phyloP scores from a whole-genome alignment of 139 green algal species.

The Edaphochlamys debaryana region DNA sequence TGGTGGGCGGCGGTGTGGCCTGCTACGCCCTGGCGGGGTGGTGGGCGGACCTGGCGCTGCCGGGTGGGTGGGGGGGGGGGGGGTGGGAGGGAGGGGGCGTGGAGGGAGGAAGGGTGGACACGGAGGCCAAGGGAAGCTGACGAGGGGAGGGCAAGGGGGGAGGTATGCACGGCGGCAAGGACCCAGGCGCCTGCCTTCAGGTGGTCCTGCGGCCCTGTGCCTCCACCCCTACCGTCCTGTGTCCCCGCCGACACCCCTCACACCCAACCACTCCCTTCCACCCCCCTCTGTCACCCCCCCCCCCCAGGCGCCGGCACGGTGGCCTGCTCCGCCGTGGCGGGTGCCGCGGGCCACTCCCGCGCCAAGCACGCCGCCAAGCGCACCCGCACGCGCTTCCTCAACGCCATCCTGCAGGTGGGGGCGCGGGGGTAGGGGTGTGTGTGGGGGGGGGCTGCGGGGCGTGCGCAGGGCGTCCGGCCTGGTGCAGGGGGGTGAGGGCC shows the following conservation, averaged over 20 bases:
- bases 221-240: neutral
- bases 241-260: no score
- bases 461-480: no score
- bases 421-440: no score
- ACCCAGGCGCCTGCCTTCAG: neutral
- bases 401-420: constrained; percentile 14
- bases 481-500: no score
- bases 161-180: no score
- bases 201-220: neutral
- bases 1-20: constrained; percentile 20
- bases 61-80: constrained; percentile 3
- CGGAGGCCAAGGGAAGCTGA: neutral
- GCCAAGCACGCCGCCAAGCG: constrained; percentile 15
- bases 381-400: constrained; percentile 18
- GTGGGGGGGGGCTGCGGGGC: no score
- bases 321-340: constrained; percentile 19
- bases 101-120: neutral
- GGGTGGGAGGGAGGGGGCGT: neutral
- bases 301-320: constrained; percentile 20
- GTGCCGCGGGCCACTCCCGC: constrained; percentile 13
- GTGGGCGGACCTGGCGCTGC: constrained; percentile 24
- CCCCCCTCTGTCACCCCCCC: no score
- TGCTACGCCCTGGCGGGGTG: constrained; percentile 32
- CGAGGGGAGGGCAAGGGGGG: neutral
- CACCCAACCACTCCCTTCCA: no score